Evolutionary conservation across 139 green algal genomes (phyloP), one percentile per base, ranked within the genome.

Genomic region (Chlorella sp.): DNA sequence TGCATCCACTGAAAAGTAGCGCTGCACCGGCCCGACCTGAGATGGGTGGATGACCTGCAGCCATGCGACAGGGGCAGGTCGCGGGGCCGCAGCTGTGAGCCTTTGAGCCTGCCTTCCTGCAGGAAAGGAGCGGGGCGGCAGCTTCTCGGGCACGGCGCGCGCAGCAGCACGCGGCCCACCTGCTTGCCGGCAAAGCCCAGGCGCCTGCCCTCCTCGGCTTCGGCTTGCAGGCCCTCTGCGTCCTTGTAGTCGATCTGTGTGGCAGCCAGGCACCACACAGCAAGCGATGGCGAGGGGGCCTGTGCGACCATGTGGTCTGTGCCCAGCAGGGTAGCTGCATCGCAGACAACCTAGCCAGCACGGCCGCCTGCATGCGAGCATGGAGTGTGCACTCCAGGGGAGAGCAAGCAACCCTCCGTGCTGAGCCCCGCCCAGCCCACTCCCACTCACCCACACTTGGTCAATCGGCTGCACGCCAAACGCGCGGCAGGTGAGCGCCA

Each of bases 31-130:
- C 33, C 14, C 15, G 1, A 62, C 41, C 25, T 70, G 68, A 25
- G 64, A 71, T 6, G 80, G 80, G 51, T 86, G 80, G 23, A 86
- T 86, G 70, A 86, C n/a, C n/a, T n/a, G n/a, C n/a, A n/a, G n/a
- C n/a, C n/a, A n/a, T n/a, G n/a, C n/a, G n/a, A n/a, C n/a, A n/a
- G n/a, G n/a, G n/a, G n/a, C n/a, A n/a, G n/a, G n/a, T n/a, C n/a
- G n/a, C n/a, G n/a, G n/a, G n/a, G n/a, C n/a, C n/a, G n/a, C n/a
- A n/a, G n/a, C n/a, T n/a, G n/a, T n/a, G n/a, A n/a, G n/a, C n/a
- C n/a, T n/a, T n/a, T n/a, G n/a, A n/a, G n/a, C n/a, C n/a, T n/a
- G n/a, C n/a, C n/a, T n/a, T n/a, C n/a, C n/a, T n/a, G n/a, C n/a
- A n/a, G n/a, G n/a, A n/a, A n/a, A n/a, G n/a, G n/a, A n/a, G n/a